phyloP scores from a whole-genome alignment of 2,329 filamentous ascomycete genomes.

The Penicillium sp. region DNA sequence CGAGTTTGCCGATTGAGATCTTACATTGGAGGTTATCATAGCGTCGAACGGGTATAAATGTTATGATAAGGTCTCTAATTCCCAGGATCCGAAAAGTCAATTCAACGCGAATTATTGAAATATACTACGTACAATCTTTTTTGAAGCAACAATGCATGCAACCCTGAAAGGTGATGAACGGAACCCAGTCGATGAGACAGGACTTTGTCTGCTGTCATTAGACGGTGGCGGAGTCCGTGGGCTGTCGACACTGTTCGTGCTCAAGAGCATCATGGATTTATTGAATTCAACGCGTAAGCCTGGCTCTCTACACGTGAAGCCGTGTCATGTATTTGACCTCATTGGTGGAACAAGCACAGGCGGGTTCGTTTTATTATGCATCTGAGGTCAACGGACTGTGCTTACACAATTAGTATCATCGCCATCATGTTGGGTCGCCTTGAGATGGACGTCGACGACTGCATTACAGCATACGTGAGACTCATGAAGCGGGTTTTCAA shows the following conservation, averaged over 20 bases:
- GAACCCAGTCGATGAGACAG: not conserved
- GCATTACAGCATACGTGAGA: constrained; percentile 32
- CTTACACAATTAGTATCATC: constrained; percentile 58
- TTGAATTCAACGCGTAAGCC: not conserved
- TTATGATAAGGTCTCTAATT: no score
- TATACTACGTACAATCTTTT: no score
- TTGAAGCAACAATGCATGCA: no score
- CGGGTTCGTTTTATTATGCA: constrained; percentile 46
- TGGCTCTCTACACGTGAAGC: constrained; percentile 46
- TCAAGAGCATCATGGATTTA: constrained; percentile 93
- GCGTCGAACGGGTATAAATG: no score
- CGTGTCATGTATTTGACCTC: constrained; percentile 12
- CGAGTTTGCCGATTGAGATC: no score
- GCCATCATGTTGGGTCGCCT: constrained; percentile 85
- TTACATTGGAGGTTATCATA: no score
- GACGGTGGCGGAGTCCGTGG: constrained; percentile 92
- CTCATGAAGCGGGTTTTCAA: not conserved
- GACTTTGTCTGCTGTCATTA: constrained; percentile 3
- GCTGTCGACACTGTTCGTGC: constrained; percentile 89
- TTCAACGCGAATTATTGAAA: no score
- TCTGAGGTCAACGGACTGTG: not conserved
- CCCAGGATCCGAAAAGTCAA: no score
- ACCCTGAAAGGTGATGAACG: not conserved
- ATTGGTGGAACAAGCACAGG: constrained; percentile 80
- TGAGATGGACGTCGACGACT: constrained; percentile 75